A percentile compares a stretch with the other conserved stretches of the same genome.
Conservation (phyloP, 2,329 filamentous ascomycete genomes). For the Alternaria triticina region DNA sequence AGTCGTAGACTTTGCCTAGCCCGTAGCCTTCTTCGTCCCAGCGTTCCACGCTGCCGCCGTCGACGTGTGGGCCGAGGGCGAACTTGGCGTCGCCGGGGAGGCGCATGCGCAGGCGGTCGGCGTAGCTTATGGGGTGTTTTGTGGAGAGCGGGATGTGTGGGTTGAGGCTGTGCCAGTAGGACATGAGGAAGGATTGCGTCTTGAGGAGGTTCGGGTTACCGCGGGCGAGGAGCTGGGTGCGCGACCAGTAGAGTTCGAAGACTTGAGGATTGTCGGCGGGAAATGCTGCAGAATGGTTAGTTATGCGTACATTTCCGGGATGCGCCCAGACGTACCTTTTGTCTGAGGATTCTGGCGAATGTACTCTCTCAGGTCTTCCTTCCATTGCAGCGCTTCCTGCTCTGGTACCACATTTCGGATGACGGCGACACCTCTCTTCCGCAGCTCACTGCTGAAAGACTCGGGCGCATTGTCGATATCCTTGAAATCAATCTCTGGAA, state of each 20-base stretch:
- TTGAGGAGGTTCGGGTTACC: slow-evolving; percentile 56
- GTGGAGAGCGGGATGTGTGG: slow-evolving; percentile 52
- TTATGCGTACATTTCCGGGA: background rate
- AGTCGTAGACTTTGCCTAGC: slow-evolving; percentile 70
- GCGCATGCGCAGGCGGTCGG: slow-evolving; percentile 59
- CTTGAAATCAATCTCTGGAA: slow-evolving; percentile 57
- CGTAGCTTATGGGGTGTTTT: slow-evolving; percentile 56
- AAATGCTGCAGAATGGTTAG: slow-evolving; percentile 48
- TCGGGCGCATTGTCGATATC: slow-evolving; percentile 57
- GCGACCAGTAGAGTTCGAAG: slow-evolving; percentile 60
- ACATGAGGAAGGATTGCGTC: slow-evolving; percentile 56
- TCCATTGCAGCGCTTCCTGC: slow-evolving; percentile 53
- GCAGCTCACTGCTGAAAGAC: slow-evolving; percentile 63
- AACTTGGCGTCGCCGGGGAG: slow-evolving; percentile 61
- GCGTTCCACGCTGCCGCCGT: slow-evolving; percentile 59
- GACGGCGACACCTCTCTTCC: slow-evolving; percentile 62
- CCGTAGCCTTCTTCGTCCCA: slow-evolving; percentile 68
- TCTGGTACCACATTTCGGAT: slow-evolving; percentile 55
- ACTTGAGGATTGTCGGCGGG: slow-evolving; percentile 57
- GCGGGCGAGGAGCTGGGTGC: slow-evolving; percentile 55
- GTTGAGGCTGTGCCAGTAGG: slow-evolving; percentile 56
- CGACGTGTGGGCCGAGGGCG: slow-evolving; percentile 63
- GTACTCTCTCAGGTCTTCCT: slow-evolving; percentile 53
- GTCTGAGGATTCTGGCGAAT: slow-evolving; percentile 55
- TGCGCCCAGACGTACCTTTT: slow-evolving; percentile 33